Conservation (phyloP, 148 eudicot genomes). For the Nepenthes gracilis region DNA sequence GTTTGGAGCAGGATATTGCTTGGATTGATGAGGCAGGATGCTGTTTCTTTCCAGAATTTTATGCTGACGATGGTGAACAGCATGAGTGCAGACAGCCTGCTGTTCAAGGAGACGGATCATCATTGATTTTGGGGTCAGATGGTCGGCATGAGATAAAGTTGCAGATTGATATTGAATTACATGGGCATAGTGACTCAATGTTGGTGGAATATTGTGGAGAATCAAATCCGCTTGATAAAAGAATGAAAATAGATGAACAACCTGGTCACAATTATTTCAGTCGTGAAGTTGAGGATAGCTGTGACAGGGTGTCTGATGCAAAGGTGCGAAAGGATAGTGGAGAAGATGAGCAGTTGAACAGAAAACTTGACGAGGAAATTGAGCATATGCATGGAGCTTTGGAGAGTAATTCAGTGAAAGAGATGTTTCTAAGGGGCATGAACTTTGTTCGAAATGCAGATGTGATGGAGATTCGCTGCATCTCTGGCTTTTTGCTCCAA, state of each 20-base stretch:
- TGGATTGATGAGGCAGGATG: slow-evolving; percentile 89
- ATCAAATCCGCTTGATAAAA: slow-evolving; percentile 47
- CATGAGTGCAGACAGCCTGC: slow-evolving; percentile 15
- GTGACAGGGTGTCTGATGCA: slow-evolving; percentile 29
- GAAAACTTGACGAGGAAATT: slow-evolving; percentile 6
- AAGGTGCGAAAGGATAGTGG: slow-evolving; percentile 23
- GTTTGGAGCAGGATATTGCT: slow-evolving; percentile 54
- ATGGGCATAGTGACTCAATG: slow-evolving; percentile 26
- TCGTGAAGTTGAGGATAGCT: slow-evolving; percentile 37
- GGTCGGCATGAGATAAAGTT: slow-evolving; percentile 47
- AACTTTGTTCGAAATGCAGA: slow-evolving; percentile 21
- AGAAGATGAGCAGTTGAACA: slow-evolving; percentile 23
- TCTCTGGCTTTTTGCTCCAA: slow-evolving; percentile 29
- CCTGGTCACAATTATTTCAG: slow-evolving; percentile 7
- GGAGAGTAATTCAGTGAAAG: slow-evolving; percentile 16
- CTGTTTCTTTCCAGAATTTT: slow-evolving; percentile 75
- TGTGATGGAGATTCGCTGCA: slow-evolving; percentile 27
- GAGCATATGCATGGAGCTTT: slow-evolving; percentile 4
- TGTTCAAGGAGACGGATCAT: slow-evolving; percentile 17
- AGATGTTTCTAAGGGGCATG: slow-evolving; percentile 43
- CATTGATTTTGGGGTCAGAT: slow-evolving; percentile 12
- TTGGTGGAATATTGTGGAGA: slow-evolving; percentile 52
- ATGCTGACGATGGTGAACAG: slow-evolving; percentile 24
- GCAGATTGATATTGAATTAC: slow-evolving; percentile 71
- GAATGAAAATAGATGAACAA: slow-evolving; percentile 26